Evolutionary conservation across 495 filamentous ascomycete genomes (phyloP).

Genomic region (Lophium mytilinum): DNA sequence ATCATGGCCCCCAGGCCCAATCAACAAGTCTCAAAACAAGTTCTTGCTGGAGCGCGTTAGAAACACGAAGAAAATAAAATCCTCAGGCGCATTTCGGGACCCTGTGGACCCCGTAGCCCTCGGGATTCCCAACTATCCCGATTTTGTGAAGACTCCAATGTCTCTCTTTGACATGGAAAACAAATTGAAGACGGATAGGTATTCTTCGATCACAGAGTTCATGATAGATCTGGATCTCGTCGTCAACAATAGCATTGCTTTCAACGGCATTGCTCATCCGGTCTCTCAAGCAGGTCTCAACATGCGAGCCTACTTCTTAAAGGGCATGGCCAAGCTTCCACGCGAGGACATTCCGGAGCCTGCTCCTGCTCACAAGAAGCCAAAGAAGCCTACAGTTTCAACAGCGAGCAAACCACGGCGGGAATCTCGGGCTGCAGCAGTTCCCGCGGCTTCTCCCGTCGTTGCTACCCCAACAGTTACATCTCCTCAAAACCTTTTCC

Average conservation of each 20-base stretch:
- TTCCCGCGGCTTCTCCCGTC: constrained; percentile 26
- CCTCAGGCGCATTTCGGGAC: constrained; percentile 59
- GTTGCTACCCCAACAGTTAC: constrained; percentile 42
- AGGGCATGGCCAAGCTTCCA: constrained; percentile 45
- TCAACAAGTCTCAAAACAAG: constrained; percentile 52
- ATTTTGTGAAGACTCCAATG: constrained; percentile 66
- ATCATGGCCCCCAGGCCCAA: constrained; percentile 26
- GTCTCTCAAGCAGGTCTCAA: constrained; percentile 56
- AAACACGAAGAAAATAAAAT: constrained; percentile 73
- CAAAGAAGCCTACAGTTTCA: constrained; percentile 41
- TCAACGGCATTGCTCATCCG: constrained; percentile 72
- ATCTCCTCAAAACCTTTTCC: constrained; percentile 55
- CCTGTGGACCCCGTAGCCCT: constrained; percentile 64
- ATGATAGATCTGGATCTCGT: constrained; percentile 65
- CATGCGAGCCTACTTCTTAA: constrained; percentile 54
- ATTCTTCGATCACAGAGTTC: constrained; percentile 55
- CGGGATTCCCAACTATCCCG: constrained; percentile 62
- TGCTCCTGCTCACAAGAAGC: constrained; percentile 51
- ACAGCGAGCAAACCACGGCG: constrained; percentile 23
- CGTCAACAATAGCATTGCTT: constrained; percentile 62
- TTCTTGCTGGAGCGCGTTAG: constrained; percentile 49
- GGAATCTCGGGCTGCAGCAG: constrained; percentile 16
- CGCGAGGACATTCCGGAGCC: constrained; percentile 43
- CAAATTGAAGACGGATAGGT: constrained; percentile 63
- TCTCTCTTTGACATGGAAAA: constrained; percentile 75